Evolutionary conservation across 2,329 filamentous ascomycete species (phyloP).

Genomic region (Exophiala sideris): DNA sequence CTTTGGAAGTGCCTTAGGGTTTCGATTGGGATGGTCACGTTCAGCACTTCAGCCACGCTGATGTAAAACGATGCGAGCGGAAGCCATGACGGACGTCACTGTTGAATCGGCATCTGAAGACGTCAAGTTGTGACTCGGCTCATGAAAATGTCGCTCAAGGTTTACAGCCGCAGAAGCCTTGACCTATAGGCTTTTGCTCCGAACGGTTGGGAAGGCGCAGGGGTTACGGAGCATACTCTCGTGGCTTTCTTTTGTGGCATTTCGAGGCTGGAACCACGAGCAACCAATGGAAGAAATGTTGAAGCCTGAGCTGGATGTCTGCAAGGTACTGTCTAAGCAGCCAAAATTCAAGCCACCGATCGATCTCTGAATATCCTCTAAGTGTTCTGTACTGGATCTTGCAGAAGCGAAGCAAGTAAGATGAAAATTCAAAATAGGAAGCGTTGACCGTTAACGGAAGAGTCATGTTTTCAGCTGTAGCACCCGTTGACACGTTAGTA

Average conservation of each 20-base stretch:
- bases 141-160: no score
- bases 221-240: constrained; percentile 1
- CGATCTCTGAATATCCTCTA: background rate
- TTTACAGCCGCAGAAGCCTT: no score
- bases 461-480: no score
- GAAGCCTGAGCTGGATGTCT: constrained; percentile 6
- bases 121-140: no score
- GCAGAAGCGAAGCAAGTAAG: constrained; percentile 15
- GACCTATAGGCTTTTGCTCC: background rate
- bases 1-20: constrained; percentile 6
- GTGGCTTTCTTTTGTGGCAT: constrained; percentile 6
- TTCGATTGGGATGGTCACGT: constrained; percentile 11
- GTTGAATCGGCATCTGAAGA: no score
- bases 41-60: constrained; percentile 15
- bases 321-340: constrained; percentile 4
- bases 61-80: no score
- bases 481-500: no score
- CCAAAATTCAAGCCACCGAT: constrained; percentile 13
- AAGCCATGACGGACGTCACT: no score
- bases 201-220: background rate
- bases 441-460: background rate
- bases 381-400: background rate
- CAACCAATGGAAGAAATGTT: constrained; percentile 13
- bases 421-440: constrained; percentile 12
- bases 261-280: constrained; percentile 12